Percentiles rank a stretch among this genome's conserved stretches.
These are phyloP conservation scores for Ophioceras dolichostomum DNA, from an alignment of 2,329 filamentous ascomycete species.

Conservation along the genomic window DNA sequence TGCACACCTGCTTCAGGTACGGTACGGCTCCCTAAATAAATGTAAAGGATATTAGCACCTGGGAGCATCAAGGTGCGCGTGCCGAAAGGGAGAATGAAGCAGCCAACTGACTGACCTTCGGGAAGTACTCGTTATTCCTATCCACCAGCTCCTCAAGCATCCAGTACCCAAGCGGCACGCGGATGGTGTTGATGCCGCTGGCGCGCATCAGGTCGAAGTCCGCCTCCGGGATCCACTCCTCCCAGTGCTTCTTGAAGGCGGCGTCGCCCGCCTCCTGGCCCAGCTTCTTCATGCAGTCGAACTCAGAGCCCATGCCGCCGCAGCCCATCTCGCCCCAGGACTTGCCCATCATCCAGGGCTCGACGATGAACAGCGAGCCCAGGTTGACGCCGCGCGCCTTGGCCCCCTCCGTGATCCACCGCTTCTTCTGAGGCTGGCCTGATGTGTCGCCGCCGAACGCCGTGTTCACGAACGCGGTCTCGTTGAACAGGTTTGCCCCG, in stretches of 20 bases:
- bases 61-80: neutral
- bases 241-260: slow-evolving; percentile 37
- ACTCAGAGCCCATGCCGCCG: slow-evolving; percentile 30
- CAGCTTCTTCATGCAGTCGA: slow-evolving; percentile 36
- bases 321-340: slow-evolving; percentile 38
- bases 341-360: slow-evolving; percentile 37
- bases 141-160: slow-evolving; percentile 36
- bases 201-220: slow-evolving; percentile 36
- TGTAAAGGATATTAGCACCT: neutral
- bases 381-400: slow-evolving; percentile 46
- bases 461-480: neutral
- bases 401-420: slow-evolving; percentile 14
- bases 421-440: neutral
- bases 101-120: slow-evolving; percentile 11
- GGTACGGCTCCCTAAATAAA: slow-evolving; percentile 23
- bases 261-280: slow-evolving; percentile 32
- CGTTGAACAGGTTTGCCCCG: slow-evolving; percentile 8
- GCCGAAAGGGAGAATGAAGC: too few relatives aligned
- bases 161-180: slow-evolving; percentile 45
- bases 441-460: neutral
- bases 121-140: slow-evolving; percentile 33
- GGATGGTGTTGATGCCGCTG: slow-evolving; percentile 38
- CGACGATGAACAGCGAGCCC: slow-evolving; percentile 36
- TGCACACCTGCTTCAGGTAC: slow-evolving; percentile 32
- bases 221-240: slow-evolving; percentile 31